Evolutionary conservation across 768 basidiomycete genomes (phyloP), one percentile per base, ranked within the genome.

Genomic region (Trametes cingulata): DNA sequence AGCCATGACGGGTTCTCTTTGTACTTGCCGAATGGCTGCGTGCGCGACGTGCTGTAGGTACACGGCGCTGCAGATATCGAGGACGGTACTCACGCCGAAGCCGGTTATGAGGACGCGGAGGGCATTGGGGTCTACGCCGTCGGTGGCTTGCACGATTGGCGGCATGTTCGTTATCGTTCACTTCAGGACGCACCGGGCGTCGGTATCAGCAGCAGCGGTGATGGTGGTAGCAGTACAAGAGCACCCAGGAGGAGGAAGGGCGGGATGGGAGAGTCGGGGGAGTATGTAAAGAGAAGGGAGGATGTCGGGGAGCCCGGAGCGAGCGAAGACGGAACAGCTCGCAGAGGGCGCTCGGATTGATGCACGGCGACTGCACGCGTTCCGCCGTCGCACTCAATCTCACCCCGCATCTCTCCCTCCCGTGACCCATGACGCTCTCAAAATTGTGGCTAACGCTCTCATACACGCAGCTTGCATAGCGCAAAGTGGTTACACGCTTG

Each of bases 1-100:
- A 86, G 76, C 88, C 88, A 90, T 20, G 88, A 89, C 2, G 88
- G 88, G 66, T 90, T 90, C 61, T 64, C 62, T 14, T 57, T 51
- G 67, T 62, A 66, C 35, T 62, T 66, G 20, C 49, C 41, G 35
- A 65, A 70, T 19, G 66, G 65, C 73, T 66, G 43, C 57, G 67
- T 22, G 14, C 15, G 40, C 2, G 35, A 27, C 20, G 25, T 35
- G 46, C 22, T 35, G 36, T 56, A 22, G 22, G 42, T 19, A 43
- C 33, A 22, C 7, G 20, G 13, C 2, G 12, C 15, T 5, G 43
- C 6, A 8, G n/a, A 4, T 14, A 19, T 25, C 6, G 15, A 33
- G 41, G 42, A 41, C 1, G 33, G 40, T 49, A 58, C 82, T 76
- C 71, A 83, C 82, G 64, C 82, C 82, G 72, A 82, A 83, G 48